Evolutionary conservation across 192 early-diverging fungal species (phyloP), one percentile per base, ranked within the genome.

Genomic region (Obelidium mucronatum): DNA sequence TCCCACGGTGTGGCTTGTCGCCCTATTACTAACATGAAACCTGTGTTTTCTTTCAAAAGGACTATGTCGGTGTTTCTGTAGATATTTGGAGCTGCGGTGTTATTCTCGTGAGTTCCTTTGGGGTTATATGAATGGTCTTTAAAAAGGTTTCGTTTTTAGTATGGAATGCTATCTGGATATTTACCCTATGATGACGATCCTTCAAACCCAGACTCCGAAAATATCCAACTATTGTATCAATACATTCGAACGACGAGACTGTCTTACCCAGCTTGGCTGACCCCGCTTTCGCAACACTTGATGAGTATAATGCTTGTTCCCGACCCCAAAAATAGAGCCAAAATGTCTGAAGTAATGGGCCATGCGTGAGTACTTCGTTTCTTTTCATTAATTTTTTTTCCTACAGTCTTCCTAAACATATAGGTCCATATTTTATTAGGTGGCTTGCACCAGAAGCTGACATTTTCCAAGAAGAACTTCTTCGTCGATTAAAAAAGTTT

Each of bases 21-120:
- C 33, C 13, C 6, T 17, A 30, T 28, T 48, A 31, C 26, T 15
- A 8, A 17, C 24, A 26, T 51, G 24, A 31, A 69, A 73, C 33
- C 33, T 31, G 19, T 2, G 55, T n/a, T n/a, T n/a, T n/a, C 40
- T 36, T 52, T 48, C 39, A 69, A 4, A 52, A 95, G 26, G 88
- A 94, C 1, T 99, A 99, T 80, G 96, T 96, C 1, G 97, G 97
- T 24, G 93, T 94, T 22, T 93, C 92, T 3, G 97, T 95, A 1
- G 97, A 99, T 82, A 96, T 98, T 70, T 99, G 97, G 97, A 94
- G 92, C 59, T 98, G 96, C 80, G 97, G 97, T 53, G 97, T 99
- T 24, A 99, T 99, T 67, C 78, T 99, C 55, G 58, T 37, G 40
- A 40, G 19, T 33, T 55, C 26, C 24, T 55, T n/a, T 22, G 24